Percentiles rank a stretch among this genome's conserved stretches.
Conservation (phyloP, 768 basidiomycete species). For the Auriscalpium vulgare region DNA sequence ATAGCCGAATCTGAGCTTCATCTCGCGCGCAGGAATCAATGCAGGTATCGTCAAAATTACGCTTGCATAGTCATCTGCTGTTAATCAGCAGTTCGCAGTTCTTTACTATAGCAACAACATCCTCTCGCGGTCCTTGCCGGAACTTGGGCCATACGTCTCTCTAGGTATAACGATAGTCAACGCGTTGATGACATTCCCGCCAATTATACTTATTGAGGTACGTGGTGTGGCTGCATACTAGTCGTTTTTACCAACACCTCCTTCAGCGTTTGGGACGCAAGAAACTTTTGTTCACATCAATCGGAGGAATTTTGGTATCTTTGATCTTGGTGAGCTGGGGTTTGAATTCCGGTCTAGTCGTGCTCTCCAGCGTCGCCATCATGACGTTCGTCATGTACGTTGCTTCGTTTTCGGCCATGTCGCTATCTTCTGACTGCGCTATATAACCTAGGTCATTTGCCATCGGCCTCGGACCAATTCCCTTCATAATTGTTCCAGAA, state of each 20-base stretch:
- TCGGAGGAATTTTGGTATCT: slow-evolving; percentile 56
- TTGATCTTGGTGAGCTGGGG: slow-evolving; percentile 63
- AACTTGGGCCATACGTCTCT: slow-evolving; percentile 74
- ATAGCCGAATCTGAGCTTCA: background rate
- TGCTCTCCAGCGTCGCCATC: slow-evolving; percentile 66
- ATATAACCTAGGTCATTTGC: slow-evolving; percentile 63
- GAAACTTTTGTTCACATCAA: slow-evolving; percentile 59
- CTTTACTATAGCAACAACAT: slow-evolving; percentile 91
- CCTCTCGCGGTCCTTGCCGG: slow-evolving; percentile 69
- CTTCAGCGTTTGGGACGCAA: slow-evolving; percentile 65
- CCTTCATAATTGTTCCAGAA: slow-evolving; percentile 89
- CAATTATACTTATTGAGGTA: slow-evolving; percentile 83
- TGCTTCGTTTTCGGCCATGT: background rate
- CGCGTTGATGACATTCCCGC: slow-evolving; percentile 74
- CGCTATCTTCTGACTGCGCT: background rate
- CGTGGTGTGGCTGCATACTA: slow-evolving; percentile 7
- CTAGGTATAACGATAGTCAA: slow-evolving; percentile 82
- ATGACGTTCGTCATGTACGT: slow-evolving; percentile 73
- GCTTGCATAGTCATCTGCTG: background rate
- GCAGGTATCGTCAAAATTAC: slow-evolving; percentile 36
- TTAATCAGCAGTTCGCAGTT: slow-evolving; percentile 34
- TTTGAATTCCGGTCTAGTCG: slow-evolving; percentile 50
- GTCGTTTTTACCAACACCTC: background rate
- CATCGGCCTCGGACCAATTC: slow-evolving; percentile 83
- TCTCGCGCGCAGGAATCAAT: slow-evolving; percentile 51